Evolutionary conservation across 176 grass and related monocot genomes (phyloP), one percentile per base, ranked within the genome.

Genomic region (Lolium rigidum): DNA sequence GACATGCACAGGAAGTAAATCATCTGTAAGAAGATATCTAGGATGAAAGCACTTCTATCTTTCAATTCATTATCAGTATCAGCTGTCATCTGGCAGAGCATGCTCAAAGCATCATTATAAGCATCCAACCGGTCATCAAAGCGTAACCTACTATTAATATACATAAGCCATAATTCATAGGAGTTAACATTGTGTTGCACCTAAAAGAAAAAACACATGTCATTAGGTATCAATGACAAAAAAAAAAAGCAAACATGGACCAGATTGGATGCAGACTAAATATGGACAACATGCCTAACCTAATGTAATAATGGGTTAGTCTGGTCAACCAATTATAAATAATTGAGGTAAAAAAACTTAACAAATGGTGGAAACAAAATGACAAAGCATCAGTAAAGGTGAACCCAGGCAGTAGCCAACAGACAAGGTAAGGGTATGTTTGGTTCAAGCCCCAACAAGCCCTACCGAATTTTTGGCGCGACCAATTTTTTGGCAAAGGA

Each of bases 21-120:
- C 97, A 99, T 99, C 85, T 96, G 93, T 86, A 99, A 88, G 85
- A 95, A 99, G 46, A 94, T 92, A 66, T 99, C 97, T 87, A 99
- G 79, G 76, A 96, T 66, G 85, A 90, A 87, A 77, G 92, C 82
- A 89, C 97, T 99, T 90, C 76, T 95, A 84, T 96, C 88, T 87
- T 91, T 88, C 70, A 75, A 76, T 82, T 90, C 90, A n/a, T 80
- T 75, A 51, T 96, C 86, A 54, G 69, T 91, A 16, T 86, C 85
- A 21, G 85, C 85, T 87, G 70, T 86, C 88, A 83, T 83, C 80
- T 92, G 86, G 89, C 90, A 99, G 26, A 99, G 90, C 76, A 84
- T 89, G 72, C 68, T 88, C 87, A 99, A 74, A 86, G 97, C 93
- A 69, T 94, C 87, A 21, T 92, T 91, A 67, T 94, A 99, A 74